Base-by-base conservation (phyloP, 768 basidiomycete species). In the Megacollybia marginata region DNA sequence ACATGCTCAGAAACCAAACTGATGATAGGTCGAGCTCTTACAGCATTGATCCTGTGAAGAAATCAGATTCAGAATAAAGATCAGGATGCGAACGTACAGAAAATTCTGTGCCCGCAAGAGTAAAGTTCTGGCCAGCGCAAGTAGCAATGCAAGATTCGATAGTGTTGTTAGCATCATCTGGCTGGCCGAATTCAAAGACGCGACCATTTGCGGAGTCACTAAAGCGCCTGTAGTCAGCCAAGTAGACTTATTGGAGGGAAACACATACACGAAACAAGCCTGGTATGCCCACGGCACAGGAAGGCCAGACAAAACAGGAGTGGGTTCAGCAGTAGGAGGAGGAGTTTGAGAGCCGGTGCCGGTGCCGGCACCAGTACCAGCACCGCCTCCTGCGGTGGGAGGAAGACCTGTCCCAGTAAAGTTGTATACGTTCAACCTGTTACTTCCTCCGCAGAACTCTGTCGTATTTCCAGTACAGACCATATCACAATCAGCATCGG, bases 381-480 rank as follows among this genome's bases (percentile, higher is more conserved):
- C 61, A 13, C 60, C 64, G 11, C 59, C 60, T 13, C 60, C 35
- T 3, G 51, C 38, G 23, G 52, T 53, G 13, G 52, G 55, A 16
- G 79, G 74, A 18, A 80, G 68, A 49, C 66, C 63, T 1, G 73
- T 76, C 0, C 83, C 83, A 40, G 84, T 87, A 54, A 76, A 86
- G 61, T 86, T 84, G 62, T 85, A 88, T 2, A 82, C 62, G 48
- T 78, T 83, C 19, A 88, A 67, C 42, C 77, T 67, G 57, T 83
- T 73, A 0, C 85, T 82, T 33, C 87, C 88, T 16, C 88, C 88
- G 54, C 88, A 90, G 52, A 80, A 79, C 57, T 88, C 80, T 8
- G 15, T 40, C 18, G 38, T 5, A 40, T 40, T 40, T 3, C 38
- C 38, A 13, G 18, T 18, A 40, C 38, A 40, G 18, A 18, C 54